Conservation (phyloP, 2,329 filamentous ascomycete genomes). For the Cercospora nicotianae region DNA sequence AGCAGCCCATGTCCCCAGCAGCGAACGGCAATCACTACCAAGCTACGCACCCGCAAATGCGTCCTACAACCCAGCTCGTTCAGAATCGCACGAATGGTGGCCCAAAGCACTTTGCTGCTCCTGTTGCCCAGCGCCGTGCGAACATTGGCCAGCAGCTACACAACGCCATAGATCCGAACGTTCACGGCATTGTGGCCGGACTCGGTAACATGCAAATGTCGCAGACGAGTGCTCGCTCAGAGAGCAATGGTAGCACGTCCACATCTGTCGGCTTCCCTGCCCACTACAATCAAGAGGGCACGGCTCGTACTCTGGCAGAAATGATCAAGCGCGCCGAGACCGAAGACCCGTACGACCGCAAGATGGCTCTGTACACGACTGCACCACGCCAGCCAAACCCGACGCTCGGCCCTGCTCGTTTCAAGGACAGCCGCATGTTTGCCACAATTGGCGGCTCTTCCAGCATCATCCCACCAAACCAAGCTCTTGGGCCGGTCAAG, state of each 20-base stretch:
- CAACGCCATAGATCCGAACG: neutral
- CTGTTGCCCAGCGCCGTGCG: neutral
- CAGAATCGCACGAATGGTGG: neutral
- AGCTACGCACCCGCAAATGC: neutral
- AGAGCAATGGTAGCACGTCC: neutral
- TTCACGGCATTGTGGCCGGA: slow-evolving; percentile 1
- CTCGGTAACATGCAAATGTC: slow-evolving; percentile 9
- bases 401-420: slow-evolving; percentile 29
- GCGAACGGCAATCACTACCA: neutral
- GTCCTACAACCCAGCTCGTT: neutral
- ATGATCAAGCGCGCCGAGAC: slow-evolving; percentile 22
- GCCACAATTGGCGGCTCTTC: slow-evolving; percentile 9
- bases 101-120: neutral
- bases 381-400: slow-evolving; percentile 16
- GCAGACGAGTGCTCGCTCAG: neutral
- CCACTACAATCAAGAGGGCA: neutral
- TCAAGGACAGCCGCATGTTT: slow-evolving; percentile 28
- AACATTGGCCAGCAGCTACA: neutral
- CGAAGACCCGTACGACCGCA: slow-evolving; percentile 25
- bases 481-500: slow-evolving; percentile 6
- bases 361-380: slow-evolving; percentile 18
- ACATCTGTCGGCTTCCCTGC: neutral
- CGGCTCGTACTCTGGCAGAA: slow-evolving; percentile 7
- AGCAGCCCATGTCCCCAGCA: neutral
- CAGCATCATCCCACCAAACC: neutral